These are phyloP conservation scores for Clathrus columnatus DNA, from an alignment of 768 basidiomycete species.

Conservation along the genomic window DNA sequence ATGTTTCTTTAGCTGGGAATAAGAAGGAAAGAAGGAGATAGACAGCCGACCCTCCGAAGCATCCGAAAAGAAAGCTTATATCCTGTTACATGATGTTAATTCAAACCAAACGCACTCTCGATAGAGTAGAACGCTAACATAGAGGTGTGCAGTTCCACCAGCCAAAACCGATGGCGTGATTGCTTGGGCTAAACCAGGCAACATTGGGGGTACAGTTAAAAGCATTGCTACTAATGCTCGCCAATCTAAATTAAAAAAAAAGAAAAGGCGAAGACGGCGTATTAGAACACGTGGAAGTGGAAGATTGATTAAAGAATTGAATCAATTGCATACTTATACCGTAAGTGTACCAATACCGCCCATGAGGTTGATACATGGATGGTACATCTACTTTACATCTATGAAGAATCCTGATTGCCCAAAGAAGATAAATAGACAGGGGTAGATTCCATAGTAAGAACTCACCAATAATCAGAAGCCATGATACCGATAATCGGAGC, in stretches of 20 bases:
- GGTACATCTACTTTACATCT: constrained; percentile 66
- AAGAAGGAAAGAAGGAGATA: constrained; percentile 27
- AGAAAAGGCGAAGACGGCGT: not conserved
- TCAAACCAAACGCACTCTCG: not conserved
- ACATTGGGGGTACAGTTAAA: constrained; percentile 54
- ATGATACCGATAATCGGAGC: constrained; percentile 79
- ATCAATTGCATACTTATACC: constrained; percentile 45
- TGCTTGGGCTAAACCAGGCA: constrained; percentile 71
- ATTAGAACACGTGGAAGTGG: not conserved
- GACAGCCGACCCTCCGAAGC: constrained; percentile 27
- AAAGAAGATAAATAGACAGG: constrained; percentile 7
- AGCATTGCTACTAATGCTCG: constrained; percentile 63
- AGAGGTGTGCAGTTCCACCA: constrained; percentile 47
- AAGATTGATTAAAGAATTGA: not conserved
- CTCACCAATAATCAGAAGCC: constrained; percentile 30
- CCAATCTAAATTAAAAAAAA: constrained; percentile 58
- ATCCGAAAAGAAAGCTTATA: constrained; percentile 11
- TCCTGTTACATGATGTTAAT: constrained; percentile 1
- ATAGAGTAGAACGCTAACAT: constrained; percentile 33
- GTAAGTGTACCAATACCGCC: constrained; percentile 67
- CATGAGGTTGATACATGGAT: constrained; percentile 73
- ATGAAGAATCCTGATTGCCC: constrained; percentile 73
- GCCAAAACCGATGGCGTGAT: constrained; percentile 61
- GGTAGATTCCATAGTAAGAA: not conserved
- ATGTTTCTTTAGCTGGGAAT: constrained; percentile 32